Evolutionary conservation across 306 rosid species (phyloP), one percentile per base, ranked within the genome.

Genomic region (Leucaena leucocephala): DNA sequence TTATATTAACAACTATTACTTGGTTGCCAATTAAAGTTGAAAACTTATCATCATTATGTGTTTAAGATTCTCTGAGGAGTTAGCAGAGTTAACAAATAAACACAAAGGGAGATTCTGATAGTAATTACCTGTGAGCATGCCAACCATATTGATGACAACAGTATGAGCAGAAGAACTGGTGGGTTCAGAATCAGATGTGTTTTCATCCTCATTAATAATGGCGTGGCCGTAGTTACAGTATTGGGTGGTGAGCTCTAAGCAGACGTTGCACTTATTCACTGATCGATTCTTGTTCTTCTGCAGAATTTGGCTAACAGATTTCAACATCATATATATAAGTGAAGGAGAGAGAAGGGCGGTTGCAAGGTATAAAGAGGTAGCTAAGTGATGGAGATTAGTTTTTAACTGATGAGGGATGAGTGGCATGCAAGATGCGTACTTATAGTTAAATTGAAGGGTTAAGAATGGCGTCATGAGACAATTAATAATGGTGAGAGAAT

Each of bases 131-230:
- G 89, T 82, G 81, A 92, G 92, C 96, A 89, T 90, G 44, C 94
- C 97, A 59, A 85, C 89, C 97, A 92, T 92, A 78, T 92, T 92
- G 79, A 90, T 92, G 79, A 90, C 78, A 59, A 89, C 92, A 42
- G 92, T 82, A 73, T 89, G 92, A 79, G 75, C 65, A 67, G 88
- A 85, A 76, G 92, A 88, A 73, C 93, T 71, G 34, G 81, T 83
- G 8, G 88, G 87, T 52, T 84, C 79, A 61, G 81, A 81, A 65
- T 79, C 79, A 49, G 12, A 33, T 8, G 5, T 69, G 48, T 66
- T 38, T 1, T 3, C 22, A 52, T 62, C 75, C 72, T 81, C 80
- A 54, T 27, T 27, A 27, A 59, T 14, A 48, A 14, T 48, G 54
- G 59, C 50, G 48, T 73, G 68, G 82, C 82, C 78, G 69, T 90